Conservation (phyloP, 2,329 filamentous ascomycete genomes). For the Penicillium crustosum region DNA sequence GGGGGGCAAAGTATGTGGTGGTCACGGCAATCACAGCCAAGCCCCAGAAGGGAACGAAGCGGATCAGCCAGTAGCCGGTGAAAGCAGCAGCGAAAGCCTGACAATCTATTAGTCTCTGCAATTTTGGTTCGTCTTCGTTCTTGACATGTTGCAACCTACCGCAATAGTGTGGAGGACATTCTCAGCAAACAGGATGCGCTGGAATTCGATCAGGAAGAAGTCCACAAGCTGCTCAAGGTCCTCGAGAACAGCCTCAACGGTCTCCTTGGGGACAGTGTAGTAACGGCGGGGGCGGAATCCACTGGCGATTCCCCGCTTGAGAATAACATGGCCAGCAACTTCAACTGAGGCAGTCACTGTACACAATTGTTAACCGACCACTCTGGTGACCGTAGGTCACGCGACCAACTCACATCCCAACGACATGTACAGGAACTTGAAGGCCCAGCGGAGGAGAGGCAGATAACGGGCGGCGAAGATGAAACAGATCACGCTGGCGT, state of each 20-base stretch:
- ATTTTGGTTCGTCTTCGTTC: not conserved
- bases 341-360: slow-evolving; percentile 58
- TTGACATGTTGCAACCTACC: slow-evolving; percentile 46
- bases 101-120: slow-evolving; percentile 5
- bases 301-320: slow-evolving; percentile 60
- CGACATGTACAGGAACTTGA: slow-evolving; percentile 60
- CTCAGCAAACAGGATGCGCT: slow-evolving; percentile 66
- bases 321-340: slow-evolving; percentile 54
- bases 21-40: slow-evolving; percentile 58
- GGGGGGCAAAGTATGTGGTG: slow-evolving; percentile 58
- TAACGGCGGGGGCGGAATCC: slow-evolving; percentile 64
- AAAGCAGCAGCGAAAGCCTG: slow-evolving; percentile 61
- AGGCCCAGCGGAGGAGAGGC: slow-evolving; percentile 60
- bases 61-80: slow-evolving; percentile 64
- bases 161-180: slow-evolving; percentile 61
- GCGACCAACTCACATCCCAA: slow-evolving; percentile 54
- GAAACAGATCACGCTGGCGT: slow-evolving; percentile 54
- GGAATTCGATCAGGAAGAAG: slow-evolving; percentile 68
- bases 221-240: slow-evolving; percentile 65
- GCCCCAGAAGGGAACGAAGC: slow-evolving; percentile 65
- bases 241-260: slow-evolving; percentile 60
- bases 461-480: slow-evolving; percentile 65
- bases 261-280: slow-evolving; percentile 65
- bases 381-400: slow-evolving; percentile 17
- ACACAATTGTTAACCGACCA: slow-evolving; percentile 12